Evolutionary conservation across 495 filamentous ascomycete species (phyloP), one percentile per base, ranked within the genome.

Genomic region (Trichoderma gamsii): DNA sequence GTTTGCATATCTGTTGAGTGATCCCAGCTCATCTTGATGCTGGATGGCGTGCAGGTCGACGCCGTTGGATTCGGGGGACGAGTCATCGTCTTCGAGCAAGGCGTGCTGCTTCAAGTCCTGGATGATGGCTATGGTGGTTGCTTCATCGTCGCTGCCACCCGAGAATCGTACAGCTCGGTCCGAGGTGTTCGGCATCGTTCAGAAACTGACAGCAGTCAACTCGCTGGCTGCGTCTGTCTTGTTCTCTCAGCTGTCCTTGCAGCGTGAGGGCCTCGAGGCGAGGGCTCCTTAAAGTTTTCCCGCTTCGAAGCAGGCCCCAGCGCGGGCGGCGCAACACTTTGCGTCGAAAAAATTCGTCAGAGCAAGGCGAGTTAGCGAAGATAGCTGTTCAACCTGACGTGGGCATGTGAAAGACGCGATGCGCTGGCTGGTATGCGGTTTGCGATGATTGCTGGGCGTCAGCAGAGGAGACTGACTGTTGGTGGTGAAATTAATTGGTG

Each of bases 51-150:
- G 75, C 69, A 79, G 76, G 49, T 84, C 82, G 65, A 81, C 78
- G 49, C 83, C 84, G 51, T 90, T 88, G 68, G 85, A 85, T 25
- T 88, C 90, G 6, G 86, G 87, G 49, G 80, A 84, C 41, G 87
- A 89, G 69, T 81, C 67, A 73, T 86, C 71, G 76, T 82, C 72
- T 73, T 66, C 16, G 87, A 81, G 63, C 85, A 61, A 5, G 84
- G 38, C 72, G 63, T 65, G 63, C 15, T 49, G 63, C 15, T 49
- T 46, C 18, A 51, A 7, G 41, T 15, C 8, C 35, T 66, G 38
- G 8, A 51, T 51, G 41, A 41, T 18, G 65, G 23, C 32, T 35
- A 11, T 13, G 41, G 3, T 21, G 35, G 68, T 72, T 59, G 69
- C 69, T 63, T 66, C 70, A 63, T 77, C 79, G 66, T 77, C 74